Conservation (phyloP, 306 rosid genomes). For the Vachellia pachyceras region DNA sequence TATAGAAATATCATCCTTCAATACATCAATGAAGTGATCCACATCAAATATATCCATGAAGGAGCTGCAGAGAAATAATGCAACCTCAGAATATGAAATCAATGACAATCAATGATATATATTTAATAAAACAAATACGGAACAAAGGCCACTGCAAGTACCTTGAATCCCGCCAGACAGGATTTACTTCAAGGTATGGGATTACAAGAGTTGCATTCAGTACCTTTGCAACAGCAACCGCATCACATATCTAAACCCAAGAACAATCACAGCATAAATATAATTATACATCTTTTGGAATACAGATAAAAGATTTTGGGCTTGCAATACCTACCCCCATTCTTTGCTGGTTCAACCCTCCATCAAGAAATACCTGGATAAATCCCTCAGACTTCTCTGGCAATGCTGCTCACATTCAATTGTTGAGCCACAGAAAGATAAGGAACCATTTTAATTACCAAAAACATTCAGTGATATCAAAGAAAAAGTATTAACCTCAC, state of each 20-base stretch:
- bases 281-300: background rate
- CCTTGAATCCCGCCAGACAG: constrained; percentile 79
- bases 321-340: constrained; percentile 85
- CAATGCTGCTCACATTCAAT: constrained; percentile 63
- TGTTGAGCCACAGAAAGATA: constrained; percentile 27
- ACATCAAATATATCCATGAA: constrained; percentile 71
- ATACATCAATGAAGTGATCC: constrained; percentile 67
- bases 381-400: constrained; percentile 82
- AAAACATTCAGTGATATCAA: constrained; percentile 20
- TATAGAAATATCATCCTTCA: constrained; percentile 67
- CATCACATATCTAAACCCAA: constrained; percentile 17
- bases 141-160: constrained; percentile 27
- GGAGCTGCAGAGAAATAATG: constrained; percentile 54
- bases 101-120: background rate
- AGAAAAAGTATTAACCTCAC: constrained; percentile 36
- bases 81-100: constrained; percentile 10
- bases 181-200: constrained; percentile 62
- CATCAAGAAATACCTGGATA: constrained; percentile 94
- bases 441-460: constrained; percentile 19
- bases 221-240: constrained; percentile 50
- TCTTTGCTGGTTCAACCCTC: constrained; percentile 98
- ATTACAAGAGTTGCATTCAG: constrained; percentile 75
- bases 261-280: background rate
- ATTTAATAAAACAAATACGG: background rate
- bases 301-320: background rate